Evolutionary conservation across 192 early-diverging fungal genomes (phyloP).

Genomic region (Linderina pennispora): DNA sequence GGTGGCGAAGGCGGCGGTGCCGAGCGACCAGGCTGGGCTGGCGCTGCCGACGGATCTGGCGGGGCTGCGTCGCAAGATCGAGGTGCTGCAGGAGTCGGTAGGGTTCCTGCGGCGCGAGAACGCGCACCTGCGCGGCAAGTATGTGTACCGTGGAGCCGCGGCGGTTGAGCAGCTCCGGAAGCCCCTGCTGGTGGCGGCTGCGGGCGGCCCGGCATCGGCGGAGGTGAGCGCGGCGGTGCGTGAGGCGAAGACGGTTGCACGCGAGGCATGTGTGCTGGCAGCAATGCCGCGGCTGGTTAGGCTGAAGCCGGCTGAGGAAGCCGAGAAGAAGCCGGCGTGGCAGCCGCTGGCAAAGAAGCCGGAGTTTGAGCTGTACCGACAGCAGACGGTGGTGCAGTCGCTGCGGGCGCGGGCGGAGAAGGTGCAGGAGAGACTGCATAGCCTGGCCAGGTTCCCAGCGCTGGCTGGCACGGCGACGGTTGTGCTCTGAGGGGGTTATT

Average conservation of each 20-base stretch:
- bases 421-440: slow-evolving; percentile 31
- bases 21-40: slow-evolving; percentile 8
- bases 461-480: neutral
- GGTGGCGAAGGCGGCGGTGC: slow-evolving; percentile 11
- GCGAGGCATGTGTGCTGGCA: slow-evolving; percentile 33
- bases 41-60: slow-evolving; percentile 45
- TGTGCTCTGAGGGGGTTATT: neutral
- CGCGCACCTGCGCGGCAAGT: slow-evolving; percentile 64
- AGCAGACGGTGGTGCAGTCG: slow-evolving; percentile 39
- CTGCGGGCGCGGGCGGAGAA: slow-evolving; percentile 29
- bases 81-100: slow-evolving; percentile 61
- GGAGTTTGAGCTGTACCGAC: slow-evolving; percentile 39
- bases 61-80: slow-evolving; percentile 46
- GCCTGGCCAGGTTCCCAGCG: slow-evolving; percentile 4
- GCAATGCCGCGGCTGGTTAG: slow-evolving; percentile 30
- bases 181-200: slow-evolving; percentile 4
- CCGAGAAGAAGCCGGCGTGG: slow-evolving; percentile 12
- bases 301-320: slow-evolving; percentile 1
- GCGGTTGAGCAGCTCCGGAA: neutral
- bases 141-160: slow-evolving; percentile 10
- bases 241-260: slow-evolving; percentile 17
- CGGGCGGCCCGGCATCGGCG: neutral
- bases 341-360: slow-evolving; percentile 26
- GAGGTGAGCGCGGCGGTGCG: slow-evolving; percentile 11
- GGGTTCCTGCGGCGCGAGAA: slow-evolving; percentile 78